Evolutionary conservation across 441 rosid species (phyloP), one percentile per base, ranked within the genome.

Genomic region (Pelargonium cotyledonis): DNA sequence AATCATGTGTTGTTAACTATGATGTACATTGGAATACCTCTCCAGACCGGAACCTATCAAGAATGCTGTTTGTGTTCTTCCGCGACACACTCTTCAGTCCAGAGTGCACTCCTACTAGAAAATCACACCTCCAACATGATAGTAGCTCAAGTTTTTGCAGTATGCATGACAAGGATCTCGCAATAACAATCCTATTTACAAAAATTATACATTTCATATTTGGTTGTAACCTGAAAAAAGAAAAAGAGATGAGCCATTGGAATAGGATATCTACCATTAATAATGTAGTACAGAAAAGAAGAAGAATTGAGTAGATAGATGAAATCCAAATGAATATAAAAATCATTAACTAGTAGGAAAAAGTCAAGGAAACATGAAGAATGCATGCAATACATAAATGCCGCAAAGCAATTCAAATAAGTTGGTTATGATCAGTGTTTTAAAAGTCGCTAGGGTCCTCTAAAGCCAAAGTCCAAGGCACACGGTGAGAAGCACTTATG

Each of bases 151-250:
- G 81, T 31, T 83, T 88, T 78, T 88, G 90, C 58, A 95, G 83
- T 73, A 95, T 71, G 79, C 70, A 80, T 68, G 97, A 79, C 79
- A 95, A 76, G 65, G 92, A 80, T 82, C 93, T 88, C 10, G 99
- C 99, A 75, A 82, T 88, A 68, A 89, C 81, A 74, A 95, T 88
- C 85, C 99, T 90, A 81, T 88, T 90, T 72, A 95, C 99, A 81
- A 95, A 95, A 71, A 91, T 72, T 84, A 95, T 87, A 77, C 96
- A 88, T 80, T 95, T 95, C 89, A 85, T 85, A 77, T 89, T 77
- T 70, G 87, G 85, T 75, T 84, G 96, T 68, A 84, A 78, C 87
- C 97, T 95, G 96, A 63, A 85, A 76, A 74, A 15, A 6, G 62
- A 70, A 68, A 68, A 63, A 21, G 57, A n/a, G 23, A 66, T 72